Conservation (phyloP, 2,329 filamentous ascomycete genomes). For the Neonectria sp. region DNA sequence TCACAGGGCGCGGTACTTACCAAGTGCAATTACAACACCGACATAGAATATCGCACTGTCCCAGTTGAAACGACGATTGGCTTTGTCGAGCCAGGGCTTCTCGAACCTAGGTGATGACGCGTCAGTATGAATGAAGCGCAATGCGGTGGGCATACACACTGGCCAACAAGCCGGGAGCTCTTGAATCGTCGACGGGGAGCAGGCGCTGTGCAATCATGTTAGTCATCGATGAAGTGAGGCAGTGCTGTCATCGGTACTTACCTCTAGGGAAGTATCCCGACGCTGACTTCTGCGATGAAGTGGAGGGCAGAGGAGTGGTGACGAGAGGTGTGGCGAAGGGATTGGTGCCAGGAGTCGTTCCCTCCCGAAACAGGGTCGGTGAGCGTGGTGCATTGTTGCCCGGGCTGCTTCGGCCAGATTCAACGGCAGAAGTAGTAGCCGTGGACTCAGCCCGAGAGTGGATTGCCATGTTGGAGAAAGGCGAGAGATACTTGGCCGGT, state of each 20-base stretch:
- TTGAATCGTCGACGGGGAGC: slow-evolving; percentile 50
- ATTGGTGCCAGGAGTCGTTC: slow-evolving; percentile 33
- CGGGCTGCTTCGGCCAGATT: slow-evolving; percentile 1
- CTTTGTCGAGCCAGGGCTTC: slow-evolving; percentile 44
- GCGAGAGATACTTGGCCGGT: not conserved
- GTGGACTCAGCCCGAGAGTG: not conserved
- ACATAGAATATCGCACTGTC: slow-evolving; percentile 48
- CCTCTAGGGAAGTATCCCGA: slow-evolving; percentile 34
- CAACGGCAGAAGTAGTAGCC: not conserved
- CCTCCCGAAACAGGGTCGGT: slow-evolving; percentile 1
- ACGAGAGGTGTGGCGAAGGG: slow-evolving; percentile 41
- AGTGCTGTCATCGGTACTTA: not conserved
- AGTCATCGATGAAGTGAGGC: slow-evolving; percentile 3
- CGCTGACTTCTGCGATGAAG: slow-evolving; percentile 29
- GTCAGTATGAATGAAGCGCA: not conserved
- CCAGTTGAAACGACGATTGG: slow-evolving; percentile 44
- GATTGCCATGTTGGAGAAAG: not conserved
- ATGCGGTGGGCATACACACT: not conserved
- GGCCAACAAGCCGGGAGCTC: slow-evolving; percentile 43
- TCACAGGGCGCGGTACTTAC: slow-evolving; percentile 7
- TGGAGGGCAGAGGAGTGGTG: slow-evolving; percentile 38
- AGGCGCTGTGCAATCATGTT: not conserved
- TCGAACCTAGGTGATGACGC: slow-evolving; percentile 24
- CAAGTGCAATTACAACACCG: slow-evolving; percentile 38
- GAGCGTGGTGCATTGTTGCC: not conserved